Evolutionary conservation across 2,329 filamentous ascomycete genomes (phyloP).

Genomic region (Pseudogymnoascus sp.): DNA sequence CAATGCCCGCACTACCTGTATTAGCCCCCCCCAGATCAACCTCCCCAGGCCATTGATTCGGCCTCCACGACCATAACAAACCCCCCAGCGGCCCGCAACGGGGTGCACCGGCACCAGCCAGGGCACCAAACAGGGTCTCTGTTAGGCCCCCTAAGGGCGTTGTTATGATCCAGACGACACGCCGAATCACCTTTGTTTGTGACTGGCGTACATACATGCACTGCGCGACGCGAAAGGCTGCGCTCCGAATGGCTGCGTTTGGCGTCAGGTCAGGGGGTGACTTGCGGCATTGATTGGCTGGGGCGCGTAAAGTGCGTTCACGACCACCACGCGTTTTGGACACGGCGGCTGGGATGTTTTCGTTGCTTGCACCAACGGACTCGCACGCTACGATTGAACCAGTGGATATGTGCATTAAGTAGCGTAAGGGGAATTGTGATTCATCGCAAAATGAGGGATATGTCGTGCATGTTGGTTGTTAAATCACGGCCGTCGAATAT

Average conservation of each 20-base stretch:
- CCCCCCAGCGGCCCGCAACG: slow-evolving; percentile 1
- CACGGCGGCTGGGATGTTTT: not conserved
- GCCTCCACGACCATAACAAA: slow-evolving; percentile 2
- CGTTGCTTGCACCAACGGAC: not conserved
- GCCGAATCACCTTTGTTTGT: slow-evolving; percentile 9
- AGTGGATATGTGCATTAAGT: not conserved
- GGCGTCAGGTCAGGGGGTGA: slow-evolving; percentile 6
- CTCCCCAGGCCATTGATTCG: not conserved
- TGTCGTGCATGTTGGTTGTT: not conserved
- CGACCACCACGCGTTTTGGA: slow-evolving; percentile 9
- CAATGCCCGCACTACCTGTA: not conserved
- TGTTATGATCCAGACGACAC: not conserved
- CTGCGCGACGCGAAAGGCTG: slow-evolving; percentile 2
- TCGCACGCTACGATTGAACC: not conserved
- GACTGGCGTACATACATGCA: not conserved
- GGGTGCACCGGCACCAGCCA: not conserved
- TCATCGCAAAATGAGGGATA: not conserved
- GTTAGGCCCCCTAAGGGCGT: not conserved
- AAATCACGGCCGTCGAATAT: not conserved
- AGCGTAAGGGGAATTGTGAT: not conserved
- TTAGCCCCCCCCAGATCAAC: not conserved
- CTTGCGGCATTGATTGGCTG: not conserved
- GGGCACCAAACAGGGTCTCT: not conserved
- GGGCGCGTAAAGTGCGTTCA: slow-evolving; percentile 5
- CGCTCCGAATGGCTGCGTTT: slow-evolving; percentile 5